A percentile compares a stretch with the other conserved stretches of the same genome.
Conservation (phyloP, 257 asterid genomes). For the Nicotiana noctiflora region DNA sequence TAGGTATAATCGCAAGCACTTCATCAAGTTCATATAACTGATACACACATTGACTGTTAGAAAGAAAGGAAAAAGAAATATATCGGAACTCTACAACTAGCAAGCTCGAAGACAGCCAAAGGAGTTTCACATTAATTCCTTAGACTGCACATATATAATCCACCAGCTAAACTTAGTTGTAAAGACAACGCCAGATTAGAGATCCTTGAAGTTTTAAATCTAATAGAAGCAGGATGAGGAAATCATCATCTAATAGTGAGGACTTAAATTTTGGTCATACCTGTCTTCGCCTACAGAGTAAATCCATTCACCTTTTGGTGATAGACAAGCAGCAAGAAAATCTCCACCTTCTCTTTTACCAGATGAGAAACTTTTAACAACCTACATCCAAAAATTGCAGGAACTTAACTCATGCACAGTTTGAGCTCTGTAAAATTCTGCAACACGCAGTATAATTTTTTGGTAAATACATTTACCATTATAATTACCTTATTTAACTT, state of each 20-base stretch:
- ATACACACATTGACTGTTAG: background rate
- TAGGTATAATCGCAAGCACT: background rate
- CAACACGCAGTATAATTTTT: too few relatives aligned
- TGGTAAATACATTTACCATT: background rate
- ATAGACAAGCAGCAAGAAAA: conserved; percentile 93
- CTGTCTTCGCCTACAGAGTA: conserved; percentile 98
- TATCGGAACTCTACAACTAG: background rate
- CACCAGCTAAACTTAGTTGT: background rate
- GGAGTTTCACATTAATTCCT: background rate
- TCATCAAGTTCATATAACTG: background rate
- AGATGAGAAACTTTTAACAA: conserved; percentile 94
- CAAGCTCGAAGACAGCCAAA: background rate
- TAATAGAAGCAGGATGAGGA: background rate
- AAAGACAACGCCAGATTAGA: background rate
- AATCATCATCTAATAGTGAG: background rate
- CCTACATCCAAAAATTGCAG: conserved; percentile 39
- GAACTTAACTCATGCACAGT: background rate
- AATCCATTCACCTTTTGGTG: conserved; percentile 99
- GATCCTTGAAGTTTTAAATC: background rate
- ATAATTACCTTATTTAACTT: background rate
- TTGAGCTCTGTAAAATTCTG: background rate
- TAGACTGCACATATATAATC: background rate
- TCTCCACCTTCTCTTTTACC: conserved; percentile 99
- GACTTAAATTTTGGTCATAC: conserved; percentile 22
- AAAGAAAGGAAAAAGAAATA: too few relatives aligned